Evolutionary conservation across 108 stramenopile genomes (phyloP).

Genomic region (Mayamaea pseudoterrestris): DNA sequence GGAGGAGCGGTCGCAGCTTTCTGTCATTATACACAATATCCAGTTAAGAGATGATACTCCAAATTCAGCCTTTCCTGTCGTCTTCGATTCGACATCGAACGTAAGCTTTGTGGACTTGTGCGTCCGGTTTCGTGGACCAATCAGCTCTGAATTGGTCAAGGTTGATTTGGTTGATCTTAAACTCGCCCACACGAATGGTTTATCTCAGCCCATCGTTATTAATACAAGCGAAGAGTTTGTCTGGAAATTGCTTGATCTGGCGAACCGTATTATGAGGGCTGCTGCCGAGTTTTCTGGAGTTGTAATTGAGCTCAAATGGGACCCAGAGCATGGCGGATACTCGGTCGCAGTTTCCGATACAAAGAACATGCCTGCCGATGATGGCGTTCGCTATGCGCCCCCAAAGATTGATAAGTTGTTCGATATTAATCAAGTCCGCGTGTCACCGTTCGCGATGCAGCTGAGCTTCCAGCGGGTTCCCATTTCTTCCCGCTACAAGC

Average conservation of each 20-base stretch:
- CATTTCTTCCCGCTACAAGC: constrained; percentile 39
- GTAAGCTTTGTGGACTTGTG: constrained; percentile 67
- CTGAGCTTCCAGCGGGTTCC: constrained; percentile 74
- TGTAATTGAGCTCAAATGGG: constrained; percentile 50
- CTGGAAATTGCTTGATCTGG: constrained; percentile 72
- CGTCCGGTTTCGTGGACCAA: constrained; percentile 53
- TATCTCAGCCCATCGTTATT: constrained; percentile 44
- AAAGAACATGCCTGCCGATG: background rate
- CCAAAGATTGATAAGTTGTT: constrained; percentile 58
- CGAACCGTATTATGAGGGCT: constrained; percentile 47
- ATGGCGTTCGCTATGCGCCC: constrained; percentile 37
- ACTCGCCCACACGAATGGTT: constrained; percentile 53
- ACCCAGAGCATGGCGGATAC: constrained; percentile 55
- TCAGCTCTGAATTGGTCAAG: constrained; percentile 53
- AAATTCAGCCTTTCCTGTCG: constrained; percentile 39
- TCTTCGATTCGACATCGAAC: constrained; percentile 50
- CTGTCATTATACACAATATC: constrained; percentile 57
- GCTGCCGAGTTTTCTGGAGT: constrained; percentile 57
- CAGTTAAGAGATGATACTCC: constrained; percentile 61
- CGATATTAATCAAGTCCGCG: constrained; percentile 46
- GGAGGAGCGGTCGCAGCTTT: constrained; percentile 60
- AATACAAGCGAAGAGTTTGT: constrained; percentile 78
- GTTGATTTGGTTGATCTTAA: constrained; percentile 73
- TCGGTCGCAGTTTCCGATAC: constrained; percentile 36
- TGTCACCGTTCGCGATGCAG: constrained; percentile 63